Conservation (phyloP, 139 green algal species). For the Haematococcus lacustris region DNA sequence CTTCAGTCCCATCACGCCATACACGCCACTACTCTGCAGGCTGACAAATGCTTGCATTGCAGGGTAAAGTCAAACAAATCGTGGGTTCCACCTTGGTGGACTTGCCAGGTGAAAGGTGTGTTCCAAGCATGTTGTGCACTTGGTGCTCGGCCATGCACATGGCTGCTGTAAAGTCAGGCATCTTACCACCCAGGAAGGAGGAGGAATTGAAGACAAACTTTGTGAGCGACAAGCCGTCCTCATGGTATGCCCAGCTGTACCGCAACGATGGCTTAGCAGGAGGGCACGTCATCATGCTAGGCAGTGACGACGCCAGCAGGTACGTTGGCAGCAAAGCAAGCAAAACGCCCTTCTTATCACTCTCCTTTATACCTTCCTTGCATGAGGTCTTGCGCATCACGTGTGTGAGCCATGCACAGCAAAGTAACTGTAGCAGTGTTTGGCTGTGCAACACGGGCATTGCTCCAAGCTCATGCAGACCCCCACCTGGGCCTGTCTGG, state of each 20-base stretch:
- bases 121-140: background rate
- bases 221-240: constrained; percentile 71
- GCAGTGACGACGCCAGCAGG: constrained; percentile 63
- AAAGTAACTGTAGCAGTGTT: background rate
- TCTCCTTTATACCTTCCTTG: too few species aligned
- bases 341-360: too few species aligned
- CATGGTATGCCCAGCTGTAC: constrained; percentile 87
- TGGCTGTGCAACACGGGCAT: background rate
- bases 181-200: too few species aligned
- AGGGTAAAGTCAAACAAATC: constrained; percentile 99
- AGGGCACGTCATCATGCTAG: constrained; percentile 98
- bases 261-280: constrained; percentile 65
- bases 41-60: constrained; percentile 3
- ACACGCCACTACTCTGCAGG: background rate
- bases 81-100: constrained; percentile 90
- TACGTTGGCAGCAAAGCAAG: constrained; percentile 15
- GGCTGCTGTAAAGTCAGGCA: background rate
- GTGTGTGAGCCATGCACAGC: background rate
- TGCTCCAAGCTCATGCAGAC: too few species aligned
- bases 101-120: constrained; percentile 30
- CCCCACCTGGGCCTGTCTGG: too few species aligned
- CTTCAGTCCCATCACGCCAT: background rate
- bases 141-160: background rate
- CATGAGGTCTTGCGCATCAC: too few species aligned
- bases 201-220: constrained; percentile 87